Conservation (phyloP, 176 grass and related monocot genomes). For the Tillandsia leiboldiana region DNA sequence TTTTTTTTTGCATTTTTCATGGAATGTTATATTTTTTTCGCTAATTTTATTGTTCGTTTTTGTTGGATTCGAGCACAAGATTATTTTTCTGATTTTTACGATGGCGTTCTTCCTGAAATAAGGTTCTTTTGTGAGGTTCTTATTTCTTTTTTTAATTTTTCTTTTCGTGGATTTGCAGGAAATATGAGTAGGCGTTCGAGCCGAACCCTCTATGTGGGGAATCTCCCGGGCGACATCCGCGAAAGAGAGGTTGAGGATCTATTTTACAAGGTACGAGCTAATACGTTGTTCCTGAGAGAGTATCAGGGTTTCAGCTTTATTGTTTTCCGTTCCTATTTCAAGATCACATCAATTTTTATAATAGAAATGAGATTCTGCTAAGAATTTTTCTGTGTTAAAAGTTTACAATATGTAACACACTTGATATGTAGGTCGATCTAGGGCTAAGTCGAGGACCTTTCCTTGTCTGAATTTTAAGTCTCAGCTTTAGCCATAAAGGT, state of each 20-base stretch:
- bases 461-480: no score
- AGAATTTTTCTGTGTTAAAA: background rate
- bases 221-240: conserved; percentile 73
- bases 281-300: background rate
- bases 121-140: background rate
- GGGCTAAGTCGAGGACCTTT: no score
- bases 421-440: no score
- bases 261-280: conserved; percentile 59
- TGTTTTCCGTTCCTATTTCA: no score
- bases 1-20: background rate
- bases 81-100: no score
- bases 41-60: background rate
- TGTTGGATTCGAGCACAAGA: background rate
- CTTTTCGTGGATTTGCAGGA: conserved; percentile 13
- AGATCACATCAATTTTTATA: no score
- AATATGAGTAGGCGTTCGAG: conserved; percentile 57
- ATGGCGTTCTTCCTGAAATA: background rate
- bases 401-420: background rate
- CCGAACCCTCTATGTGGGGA: conserved; percentile 79
- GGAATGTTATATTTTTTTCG: background rate
- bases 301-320: no score
- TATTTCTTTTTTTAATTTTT: background rate
- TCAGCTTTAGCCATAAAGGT: no score
- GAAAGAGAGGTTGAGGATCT: conserved; percentile 80
- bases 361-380: no score